A percentile compares a stretch with the other conserved stretches of the same genome.
Conservation (phyloP, 441 rosid species). For the Rhodomyrtus psidioides region DNA sequence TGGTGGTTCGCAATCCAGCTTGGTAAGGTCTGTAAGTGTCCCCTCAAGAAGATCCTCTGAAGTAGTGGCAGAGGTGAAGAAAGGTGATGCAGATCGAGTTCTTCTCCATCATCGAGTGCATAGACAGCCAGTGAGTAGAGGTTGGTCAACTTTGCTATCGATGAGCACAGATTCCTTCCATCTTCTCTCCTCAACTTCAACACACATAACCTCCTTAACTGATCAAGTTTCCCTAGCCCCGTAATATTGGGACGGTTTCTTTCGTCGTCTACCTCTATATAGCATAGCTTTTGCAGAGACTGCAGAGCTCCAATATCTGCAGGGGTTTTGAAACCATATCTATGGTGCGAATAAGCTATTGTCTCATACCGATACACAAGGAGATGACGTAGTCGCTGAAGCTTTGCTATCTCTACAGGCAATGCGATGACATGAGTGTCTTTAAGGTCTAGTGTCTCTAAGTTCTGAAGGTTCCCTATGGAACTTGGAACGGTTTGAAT, state of each 20-base stretch:
- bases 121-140: neutral
- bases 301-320: neutral
- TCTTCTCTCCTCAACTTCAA: neutral
- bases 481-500: neutral
- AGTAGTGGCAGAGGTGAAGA: slow-evolving; percentile 3
- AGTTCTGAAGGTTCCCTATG: slow-evolving; percentile 1
- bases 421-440: neutral
- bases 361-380: neutral
- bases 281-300: neutral
- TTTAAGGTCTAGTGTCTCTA: slow-evolving; percentile 2
- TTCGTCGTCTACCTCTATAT: neutral
- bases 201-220: neutral
- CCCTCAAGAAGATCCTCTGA: neutral
- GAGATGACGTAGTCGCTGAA: neutral
- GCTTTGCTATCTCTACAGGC: neutral
- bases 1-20: neutral
- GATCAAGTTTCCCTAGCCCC: slow-evolving; percentile 1
- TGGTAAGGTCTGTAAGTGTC: neutral
- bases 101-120: neutral
- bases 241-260: neutral
- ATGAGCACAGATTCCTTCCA: neutral
- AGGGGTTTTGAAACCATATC: neutral
- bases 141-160: neutral
- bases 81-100: neutral
- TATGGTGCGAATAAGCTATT: neutral